Percentiles rank a stretch among this genome's conserved stretches.
Evolutionary conservation across 2,329 filamentous ascomycete species (phyloP).

Genomic region (Fusarium pininemorale): DNA sequence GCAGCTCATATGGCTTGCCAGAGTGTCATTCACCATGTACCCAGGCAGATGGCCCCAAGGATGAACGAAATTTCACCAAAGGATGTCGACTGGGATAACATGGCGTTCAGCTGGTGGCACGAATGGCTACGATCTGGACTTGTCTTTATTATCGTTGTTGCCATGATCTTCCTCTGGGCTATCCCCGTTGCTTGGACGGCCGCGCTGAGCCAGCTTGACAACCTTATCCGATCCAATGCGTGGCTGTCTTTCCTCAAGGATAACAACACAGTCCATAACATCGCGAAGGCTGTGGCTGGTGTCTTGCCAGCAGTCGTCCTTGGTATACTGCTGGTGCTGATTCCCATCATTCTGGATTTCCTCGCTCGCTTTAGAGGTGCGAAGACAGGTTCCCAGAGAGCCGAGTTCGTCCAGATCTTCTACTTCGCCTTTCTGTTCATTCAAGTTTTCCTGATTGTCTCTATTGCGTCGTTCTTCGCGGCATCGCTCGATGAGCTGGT

Average conservation of each 20-base stretch:
- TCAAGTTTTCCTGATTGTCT: slow-evolving; percentile 93
- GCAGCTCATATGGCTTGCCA: slow-evolving; percentile 99
- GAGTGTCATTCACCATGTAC: slow-evolving; percentile 87
- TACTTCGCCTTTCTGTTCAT: slow-evolving; percentile 96
- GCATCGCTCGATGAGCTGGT: too few species aligned
- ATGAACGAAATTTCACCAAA: slow-evolving; percentile 92
- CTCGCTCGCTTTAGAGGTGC: slow-evolving; percentile 80
- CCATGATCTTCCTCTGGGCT: slow-evolving; percentile 88
- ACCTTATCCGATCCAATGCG: slow-evolving; percentile 52
- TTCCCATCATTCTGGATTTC: slow-evolving; percentile 81
- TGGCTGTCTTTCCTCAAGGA: too few species aligned
- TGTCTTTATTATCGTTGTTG: slow-evolving; percentile 72
- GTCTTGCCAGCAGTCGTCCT: slow-evolving; percentile 83
- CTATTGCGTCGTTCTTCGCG: slow-evolving; percentile 73
- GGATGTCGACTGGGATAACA: slow-evolving; percentile 96
- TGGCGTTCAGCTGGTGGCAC: slow-evolving; percentile 96
- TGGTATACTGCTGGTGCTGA: slow-evolving; percentile 69
- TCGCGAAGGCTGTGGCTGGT: too few species aligned
- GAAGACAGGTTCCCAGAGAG: slow-evolving; percentile 81
- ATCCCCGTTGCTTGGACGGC: slow-evolving; percentile 91
- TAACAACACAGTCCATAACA: too few species aligned
- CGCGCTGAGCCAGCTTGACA: slow-evolving; percentile 78
- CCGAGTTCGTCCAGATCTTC: slow-evolving; percentile 78
- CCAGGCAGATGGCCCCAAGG: slow-evolving; percentile 91
- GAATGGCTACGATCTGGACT: slow-evolving; percentile 76